Base-by-base conservation (phyloP, 1,139 yeast genomes). In the Yamadazyma triangularis region DNA sequence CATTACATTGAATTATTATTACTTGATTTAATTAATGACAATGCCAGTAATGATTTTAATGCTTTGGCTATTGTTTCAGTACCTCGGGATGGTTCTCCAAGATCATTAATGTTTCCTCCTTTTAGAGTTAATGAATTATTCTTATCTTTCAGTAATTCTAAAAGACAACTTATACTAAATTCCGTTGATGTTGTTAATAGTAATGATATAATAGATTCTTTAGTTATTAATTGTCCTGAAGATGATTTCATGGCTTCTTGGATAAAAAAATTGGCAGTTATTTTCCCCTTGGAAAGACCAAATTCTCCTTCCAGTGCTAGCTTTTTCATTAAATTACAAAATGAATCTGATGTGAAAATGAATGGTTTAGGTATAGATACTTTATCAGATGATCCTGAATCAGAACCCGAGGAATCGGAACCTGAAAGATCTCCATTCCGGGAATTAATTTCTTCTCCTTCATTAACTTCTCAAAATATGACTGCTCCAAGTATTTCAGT, bases 81-180 rank as follows among this genome's bases (percentile, higher is more conserved):
- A 11, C 47, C 46, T 4, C 28, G 25, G 10, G 41, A 43, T 15
- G 28, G 33, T 13, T 37, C 51, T 4, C 29, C 40, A 6, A 46
- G 70, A 25, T 56, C 61, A 2, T 52, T 68, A 18, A 41, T 66
- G 41, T 65, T 48, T 39, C 73, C 73, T n/a, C 74, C 74, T 2
- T 66, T 64, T 39, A 45, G 66, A 37, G 25, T 42, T 13, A 44
- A 44, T 25, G 48, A 44, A 21, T 32, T 44, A 9, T 36, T 39
- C 8, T 37, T 44, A 22, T 31, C 35, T 20, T 44, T 41, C 28
- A 42, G 47, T 15, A 47, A 41, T 23, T 43, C 51, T n/a, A 38
- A 40, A 18, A 39, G 49, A 10, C 44, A 39, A 13, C 44, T 63
- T n/a, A 36, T 46, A 4, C 50, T 62, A 28, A 53, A 45, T 22